phyloP scores from a whole-genome alignment of 345 rosid species.

The Gossypium longicalyx region DNA sequence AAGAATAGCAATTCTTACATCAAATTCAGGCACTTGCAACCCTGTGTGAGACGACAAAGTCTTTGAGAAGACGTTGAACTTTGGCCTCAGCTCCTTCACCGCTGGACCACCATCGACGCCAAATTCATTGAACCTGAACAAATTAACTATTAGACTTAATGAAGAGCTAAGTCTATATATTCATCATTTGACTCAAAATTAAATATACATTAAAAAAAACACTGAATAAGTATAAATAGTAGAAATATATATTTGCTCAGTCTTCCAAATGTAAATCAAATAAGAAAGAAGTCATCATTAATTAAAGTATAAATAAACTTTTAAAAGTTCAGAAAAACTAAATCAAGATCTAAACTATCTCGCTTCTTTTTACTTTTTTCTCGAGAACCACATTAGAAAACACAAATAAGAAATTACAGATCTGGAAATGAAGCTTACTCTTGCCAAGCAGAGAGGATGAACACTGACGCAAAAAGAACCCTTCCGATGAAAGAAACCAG shows the following conservation, averaged over 20 bases:
- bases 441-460: slow-evolving; percentile 41
- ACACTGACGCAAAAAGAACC: slow-evolving; percentile 62
- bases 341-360: slow-evolving; percentile 13
- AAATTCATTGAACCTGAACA: slow-evolving; percentile 50
- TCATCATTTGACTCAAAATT: too few relatives aligned
- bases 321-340: slow-evolving; percentile 3
- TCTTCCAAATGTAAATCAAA: neutral
- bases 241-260: neutral
- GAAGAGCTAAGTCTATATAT: too few relatives aligned
- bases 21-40: neutral
- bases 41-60: neutral
- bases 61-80: neutral
- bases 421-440: slow-evolving; percentile 16
- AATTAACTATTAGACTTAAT: neutral
- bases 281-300: neutral
- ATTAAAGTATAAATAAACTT: neutral
- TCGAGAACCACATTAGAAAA: neutral
- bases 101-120: slow-evolving; percentile 59
- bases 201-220: too few relatives aligned
- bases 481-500: slow-evolving; percentile 51
- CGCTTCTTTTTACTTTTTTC: neutral
- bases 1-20: neutral
- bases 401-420: slow-evolving; percentile 16
- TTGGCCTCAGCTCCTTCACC: slow-evolving; percentile 22
- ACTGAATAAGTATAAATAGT: too few relatives aligned